These are phyloP conservation scores for Aspergillus campestris DNA, from an alignment of 495 filamentous ascomycete species.

Conservation along the genomic window DNA sequence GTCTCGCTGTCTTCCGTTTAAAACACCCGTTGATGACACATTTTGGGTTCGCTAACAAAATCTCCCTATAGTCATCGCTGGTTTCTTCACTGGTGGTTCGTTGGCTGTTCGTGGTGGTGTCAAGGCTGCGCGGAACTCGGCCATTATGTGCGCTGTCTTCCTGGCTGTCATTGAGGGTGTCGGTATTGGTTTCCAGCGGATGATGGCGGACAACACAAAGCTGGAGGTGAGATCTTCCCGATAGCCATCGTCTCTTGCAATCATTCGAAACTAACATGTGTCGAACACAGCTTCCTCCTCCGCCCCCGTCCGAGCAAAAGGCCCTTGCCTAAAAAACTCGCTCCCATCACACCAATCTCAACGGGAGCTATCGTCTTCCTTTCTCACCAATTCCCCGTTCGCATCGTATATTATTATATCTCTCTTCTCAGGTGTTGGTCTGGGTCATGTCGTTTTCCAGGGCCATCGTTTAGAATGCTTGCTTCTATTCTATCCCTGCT, in stretches of 20 bases:
- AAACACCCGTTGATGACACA: background rate
- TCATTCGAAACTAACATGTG: background rate
- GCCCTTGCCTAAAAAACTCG: conserved; percentile 29
- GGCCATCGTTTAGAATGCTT: conserved; percentile 37
- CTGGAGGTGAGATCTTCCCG: conserved; percentile 52
- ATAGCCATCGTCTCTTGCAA: background rate
- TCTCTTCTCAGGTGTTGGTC: conserved; percentile 42
- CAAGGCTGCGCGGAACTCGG: conserved; percentile 83
- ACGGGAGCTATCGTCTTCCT: conserved; percentile 9
- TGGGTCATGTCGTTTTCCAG: conserved; percentile 26
- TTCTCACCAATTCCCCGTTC: conserved; percentile 17
- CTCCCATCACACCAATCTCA: conserved; percentile 4
- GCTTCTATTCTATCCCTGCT: conserved; percentile 20
- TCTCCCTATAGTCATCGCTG: conserved; percentile 57
- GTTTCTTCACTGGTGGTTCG: conserved; percentile 93
- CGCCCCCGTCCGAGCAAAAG: conserved; percentile 34
- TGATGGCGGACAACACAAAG: conserved; percentile 88
- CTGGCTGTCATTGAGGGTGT: conserved; percentile 96
- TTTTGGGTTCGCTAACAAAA: background rate
- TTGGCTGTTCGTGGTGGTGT: conserved; percentile 84
- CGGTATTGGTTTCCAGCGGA: conserved; percentile 91
- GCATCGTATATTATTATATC: conserved; percentile 30
- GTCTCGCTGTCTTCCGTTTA: conserved; percentile 17
- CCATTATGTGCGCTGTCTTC: conserved; percentile 89
- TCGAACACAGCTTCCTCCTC: conserved; percentile 31